These are phyloP conservation scores for Lentinula boryana DNA, from an alignment of 768 basidiomycete species.

Conservation along the genomic window DNA sequence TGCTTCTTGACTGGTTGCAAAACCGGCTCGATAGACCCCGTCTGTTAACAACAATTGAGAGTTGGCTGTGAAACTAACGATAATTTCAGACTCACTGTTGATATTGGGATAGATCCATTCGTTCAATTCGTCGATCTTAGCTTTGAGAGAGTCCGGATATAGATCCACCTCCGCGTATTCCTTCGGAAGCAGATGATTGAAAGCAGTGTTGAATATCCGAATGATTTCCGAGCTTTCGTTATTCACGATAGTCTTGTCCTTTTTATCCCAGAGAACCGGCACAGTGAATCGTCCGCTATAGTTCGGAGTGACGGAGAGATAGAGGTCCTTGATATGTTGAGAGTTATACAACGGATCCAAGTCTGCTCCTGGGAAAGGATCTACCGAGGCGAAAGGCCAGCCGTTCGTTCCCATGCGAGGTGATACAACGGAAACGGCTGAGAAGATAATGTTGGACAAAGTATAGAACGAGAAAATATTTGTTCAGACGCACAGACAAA, in stretches of 20 bases:
- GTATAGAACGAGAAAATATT: background rate
- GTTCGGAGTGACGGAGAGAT: constrained; percentile 65
- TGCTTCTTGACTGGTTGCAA: constrained; percentile 74
- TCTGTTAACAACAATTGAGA: constrained; percentile 30
- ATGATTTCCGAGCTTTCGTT: constrained; percentile 96
- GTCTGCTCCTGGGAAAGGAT: constrained; percentile 68
- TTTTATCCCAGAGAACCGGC: constrained; percentile 92
- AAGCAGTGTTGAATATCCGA: constrained; percentile 83
- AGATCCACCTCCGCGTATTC: constrained; percentile 65
- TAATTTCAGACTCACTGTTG: constrained; percentile 51
- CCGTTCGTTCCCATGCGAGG: constrained; percentile 80
- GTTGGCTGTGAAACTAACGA: background rate
- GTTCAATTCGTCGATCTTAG: constrained; percentile 81
- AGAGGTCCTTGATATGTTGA: constrained; percentile 78
- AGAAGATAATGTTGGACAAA: background rate
- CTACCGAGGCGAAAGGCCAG: constrained; percentile 79
- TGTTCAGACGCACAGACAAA: constrained; percentile 56
- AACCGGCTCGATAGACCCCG: constrained; percentile 87
- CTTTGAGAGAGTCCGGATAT: constrained; percentile 68
- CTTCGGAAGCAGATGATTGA: constrained; percentile 64
- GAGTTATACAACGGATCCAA: constrained; percentile 67
- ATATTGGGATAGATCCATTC: constrained; percentile 83
- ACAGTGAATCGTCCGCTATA: constrained; percentile 83
- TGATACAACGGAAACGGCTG: constrained; percentile 78
- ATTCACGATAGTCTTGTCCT: constrained; percentile 82